Conservation (phyloP, 257 asterid species). For the Cruciata laevipes region DNA sequence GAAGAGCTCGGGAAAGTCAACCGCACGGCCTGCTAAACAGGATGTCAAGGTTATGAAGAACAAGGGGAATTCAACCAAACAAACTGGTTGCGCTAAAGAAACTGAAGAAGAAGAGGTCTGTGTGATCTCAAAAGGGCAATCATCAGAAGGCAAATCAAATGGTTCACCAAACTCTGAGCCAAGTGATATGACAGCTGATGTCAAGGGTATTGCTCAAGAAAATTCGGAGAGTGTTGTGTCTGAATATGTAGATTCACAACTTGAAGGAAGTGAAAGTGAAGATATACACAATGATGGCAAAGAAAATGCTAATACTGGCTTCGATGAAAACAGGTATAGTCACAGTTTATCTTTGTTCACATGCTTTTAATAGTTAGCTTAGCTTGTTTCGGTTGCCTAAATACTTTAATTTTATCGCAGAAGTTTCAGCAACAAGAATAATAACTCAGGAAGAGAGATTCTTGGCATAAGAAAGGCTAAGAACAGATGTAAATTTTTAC, state of each 20-base stretch:
- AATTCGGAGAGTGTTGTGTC: slow-evolving; percentile 7
- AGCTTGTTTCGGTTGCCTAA: slow-evolving; percentile 12
- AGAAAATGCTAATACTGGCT: slow-evolving; percentile 54
- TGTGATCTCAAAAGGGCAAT: slow-evolving; percentile 9
- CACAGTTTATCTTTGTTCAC: not conserved
- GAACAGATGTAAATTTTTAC: slow-evolving; percentile 73
- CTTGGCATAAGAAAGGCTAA: slow-evolving; percentile 47
- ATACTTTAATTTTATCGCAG: slow-evolving; percentile 29
- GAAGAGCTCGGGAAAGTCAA: slow-evolving; percentile 10
- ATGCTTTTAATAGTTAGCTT: slow-evolving; percentile 5
- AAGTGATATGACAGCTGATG: slow-evolving; percentile 17
- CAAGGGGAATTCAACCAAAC: slow-evolving; percentile 16
- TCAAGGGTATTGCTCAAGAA: not conserved
- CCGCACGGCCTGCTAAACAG: slow-evolving; percentile 16
- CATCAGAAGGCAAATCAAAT: not conserved
- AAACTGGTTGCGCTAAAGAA: slow-evolving; percentile 8
- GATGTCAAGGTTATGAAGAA: slow-evolving; percentile 15
- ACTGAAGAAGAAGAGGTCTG: not conserved
- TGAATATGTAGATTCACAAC: slow-evolving; percentile 19
- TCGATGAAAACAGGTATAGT: slow-evolving; percentile 65
- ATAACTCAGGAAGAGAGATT: slow-evolving; percentile 35
- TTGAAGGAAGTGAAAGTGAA: slow-evolving; percentile 20
- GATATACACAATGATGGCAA: slow-evolving; percentile 46
- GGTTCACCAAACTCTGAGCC: not conserved
- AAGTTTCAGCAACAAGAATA: slow-evolving; percentile 24